Percentiles rank a stretch among this genome's conserved stretches.
Evolutionary conservation across 2,329 filamentous ascomycete species (phyloP).

Genomic region (Colletotrichum sp.): DNA sequence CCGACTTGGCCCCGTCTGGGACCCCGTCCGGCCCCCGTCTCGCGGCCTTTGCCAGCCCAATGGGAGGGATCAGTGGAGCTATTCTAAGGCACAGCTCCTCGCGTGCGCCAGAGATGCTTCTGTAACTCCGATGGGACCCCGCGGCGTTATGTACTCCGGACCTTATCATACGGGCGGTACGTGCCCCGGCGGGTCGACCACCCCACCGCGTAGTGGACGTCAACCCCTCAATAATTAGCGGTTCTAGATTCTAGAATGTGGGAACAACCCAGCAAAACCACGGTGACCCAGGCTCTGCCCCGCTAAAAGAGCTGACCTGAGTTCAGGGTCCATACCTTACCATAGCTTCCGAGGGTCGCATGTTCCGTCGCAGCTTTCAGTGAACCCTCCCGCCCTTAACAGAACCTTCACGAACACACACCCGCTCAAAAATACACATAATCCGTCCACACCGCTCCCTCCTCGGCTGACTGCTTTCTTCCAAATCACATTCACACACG

Average conservation of each 20-base stretch:
- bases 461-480: not conserved
- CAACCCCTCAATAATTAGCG: slow-evolving; percentile 18
- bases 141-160: slow-evolving; percentile 14
- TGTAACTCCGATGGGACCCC: not conserved
- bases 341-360: slow-evolving; percentile 21
- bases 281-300: not conserved
- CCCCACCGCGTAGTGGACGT: not conserved
- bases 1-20: not conserved
- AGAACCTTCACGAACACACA: slow-evolving; percentile 5
- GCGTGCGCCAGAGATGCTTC: not conserved
- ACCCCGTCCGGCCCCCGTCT: not conserved
- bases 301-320: slow-evolving; percentile 15
- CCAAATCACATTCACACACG: not conserved
- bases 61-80: slow-evolving; percentile 9
- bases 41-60: not conserved
- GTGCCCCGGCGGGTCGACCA: slow-evolving; percentile 3
- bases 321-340: slow-evolving; percentile 24
- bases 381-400: slow-evolving; percentile 10
- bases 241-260: slow-evolving; percentile 22
- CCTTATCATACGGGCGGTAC: slow-evolving; percentile 16
- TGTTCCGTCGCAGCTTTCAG: slow-evolving; percentile 9
- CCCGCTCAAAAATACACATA: not conserved
- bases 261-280: slow-evolving; percentile 2
- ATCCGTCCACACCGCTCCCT: not conserved
- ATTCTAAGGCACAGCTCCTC: not conserved